These are phyloP conservation scores for Rickenella mellea DNA, from an alignment of 768 basidiomycete genomes.

Conservation along the genomic window DNA sequence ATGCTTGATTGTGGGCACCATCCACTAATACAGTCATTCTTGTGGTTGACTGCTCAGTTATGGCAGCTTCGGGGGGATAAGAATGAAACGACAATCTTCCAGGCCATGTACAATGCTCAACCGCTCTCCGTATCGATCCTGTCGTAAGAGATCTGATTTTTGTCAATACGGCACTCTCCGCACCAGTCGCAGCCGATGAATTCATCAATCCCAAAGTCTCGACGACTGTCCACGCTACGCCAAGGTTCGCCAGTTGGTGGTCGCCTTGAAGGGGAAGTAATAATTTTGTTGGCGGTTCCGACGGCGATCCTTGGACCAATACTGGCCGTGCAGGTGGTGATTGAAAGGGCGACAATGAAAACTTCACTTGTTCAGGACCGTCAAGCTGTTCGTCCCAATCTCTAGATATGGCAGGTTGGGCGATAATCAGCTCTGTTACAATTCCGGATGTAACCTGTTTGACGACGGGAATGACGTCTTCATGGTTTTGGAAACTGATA, in stretches of 20 bases:
- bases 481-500: slow-evolving; percentile 52
- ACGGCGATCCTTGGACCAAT: slow-evolving; percentile 30
- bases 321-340: slow-evolving; percentile 35
- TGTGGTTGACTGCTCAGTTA: slow-evolving; percentile 3
- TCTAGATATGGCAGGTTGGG: slow-evolving; percentile 23
- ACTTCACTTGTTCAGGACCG: slow-evolving; percentile 19
- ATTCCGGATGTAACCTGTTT: slow-evolving; percentile 31
- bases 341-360: slow-evolving; percentile 21
- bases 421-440: slow-evolving; percentile 23
- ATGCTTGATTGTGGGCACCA: slow-evolving; percentile 89
- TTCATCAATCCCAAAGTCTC: slow-evolving; percentile 8
- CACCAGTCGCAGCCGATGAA: background rate
- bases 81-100: slow-evolving; percentile 73
- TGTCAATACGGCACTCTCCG: background rate
- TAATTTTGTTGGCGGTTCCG: slow-evolving; percentile 34
- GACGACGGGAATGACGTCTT: slow-evolving; percentile 26
- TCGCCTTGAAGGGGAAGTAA: slow-evolving; percentile 62
- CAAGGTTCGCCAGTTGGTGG: slow-evolving; percentile 84
- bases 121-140: slow-evolving; percentile 3
- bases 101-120: slow-evolving; percentile 51
- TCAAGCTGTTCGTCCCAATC: slow-evolving; percentile 26
- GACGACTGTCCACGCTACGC: slow-evolving; percentile 54
- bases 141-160: slow-evolving; percentile 2
- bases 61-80: slow-evolving; percentile 16
- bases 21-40: slow-evolving; percentile 59